These are phyloP conservation scores for Zalaria obscura DNA, from an alignment of 2,329 filamentous ascomycete genomes.

Conservation along the genomic window DNA sequence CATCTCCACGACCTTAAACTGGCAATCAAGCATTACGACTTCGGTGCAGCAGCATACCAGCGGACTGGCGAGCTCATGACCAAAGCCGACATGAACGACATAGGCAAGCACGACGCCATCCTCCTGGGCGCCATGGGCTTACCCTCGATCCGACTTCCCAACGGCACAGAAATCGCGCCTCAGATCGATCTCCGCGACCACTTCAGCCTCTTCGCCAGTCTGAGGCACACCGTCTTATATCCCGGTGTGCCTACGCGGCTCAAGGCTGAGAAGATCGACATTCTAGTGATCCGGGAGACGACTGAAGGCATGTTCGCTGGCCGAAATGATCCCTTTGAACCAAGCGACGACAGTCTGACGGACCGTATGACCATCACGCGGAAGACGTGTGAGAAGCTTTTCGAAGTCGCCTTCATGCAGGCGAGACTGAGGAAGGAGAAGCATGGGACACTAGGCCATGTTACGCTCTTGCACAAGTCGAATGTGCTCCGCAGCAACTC, in stretches of 20 bases:
- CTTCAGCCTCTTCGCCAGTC: neutral
- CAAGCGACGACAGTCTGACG: neutral
- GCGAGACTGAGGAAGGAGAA: neutral
- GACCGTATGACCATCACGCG: neutral
- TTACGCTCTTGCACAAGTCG: neutral
- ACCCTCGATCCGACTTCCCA: constrained; percentile 21
- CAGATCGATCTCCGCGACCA: neutral
- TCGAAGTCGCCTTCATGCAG: neutral
- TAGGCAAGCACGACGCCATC: constrained; percentile 33
- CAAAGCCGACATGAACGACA: constrained; percentile 27
- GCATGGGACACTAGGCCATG: neutral
- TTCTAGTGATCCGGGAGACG: neutral
- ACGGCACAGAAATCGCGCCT: neutral
- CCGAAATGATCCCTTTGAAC: neutral
- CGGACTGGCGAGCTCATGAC: constrained; percentile 25
- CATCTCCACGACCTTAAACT: neutral
- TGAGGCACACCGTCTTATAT: neutral
- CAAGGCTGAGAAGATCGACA: neutral
- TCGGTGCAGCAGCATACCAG: neutral
- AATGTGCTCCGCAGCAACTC: neutral
- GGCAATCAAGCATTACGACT: neutral
- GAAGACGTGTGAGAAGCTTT: neutral
- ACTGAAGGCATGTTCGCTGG: neutral
- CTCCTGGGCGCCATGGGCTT: constrained; percentile 41
- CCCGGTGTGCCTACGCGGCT: neutral